A percentile compares a stretch with the other conserved stretches of the same genome.
These are phyloP conservation scores for Crotalaria pallida DNA, from an alignment of 306 rosid genomes.

Conservation along the genomic window DNA sequence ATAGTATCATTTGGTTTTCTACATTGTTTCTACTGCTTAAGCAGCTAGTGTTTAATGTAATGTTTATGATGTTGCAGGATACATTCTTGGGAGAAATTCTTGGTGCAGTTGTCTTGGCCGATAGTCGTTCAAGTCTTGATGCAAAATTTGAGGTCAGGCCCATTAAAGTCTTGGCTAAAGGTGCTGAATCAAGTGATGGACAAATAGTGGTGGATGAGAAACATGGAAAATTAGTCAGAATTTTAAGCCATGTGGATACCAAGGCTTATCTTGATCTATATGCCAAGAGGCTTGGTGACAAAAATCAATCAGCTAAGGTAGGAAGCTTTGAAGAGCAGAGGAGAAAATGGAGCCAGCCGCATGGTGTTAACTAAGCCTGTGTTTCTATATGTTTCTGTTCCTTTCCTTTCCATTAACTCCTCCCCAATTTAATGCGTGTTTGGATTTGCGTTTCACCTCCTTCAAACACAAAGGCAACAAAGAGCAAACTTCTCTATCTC, in stretches of 20 bases:
- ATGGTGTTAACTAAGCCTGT: no score
- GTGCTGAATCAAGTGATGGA: conserved; percentile 60
- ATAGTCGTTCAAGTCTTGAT: conserved; percentile 26
- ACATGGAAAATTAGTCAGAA: conserved; percentile 49
- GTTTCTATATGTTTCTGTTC: no score
- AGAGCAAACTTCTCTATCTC: no score
- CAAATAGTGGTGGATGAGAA: conserved; percentile 36
- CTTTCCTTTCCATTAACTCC: no score
- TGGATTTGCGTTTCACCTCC: no score
- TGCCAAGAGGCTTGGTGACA: conserved; percentile 48
- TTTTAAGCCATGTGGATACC: conserved; percentile 44
- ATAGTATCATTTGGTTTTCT: neutral
- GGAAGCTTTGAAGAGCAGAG: conserved; percentile 67
- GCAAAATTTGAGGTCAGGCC: conserved; percentile 35
- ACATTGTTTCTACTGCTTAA: neutral
- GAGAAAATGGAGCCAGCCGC: no score
- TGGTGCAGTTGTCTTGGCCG: conserved; percentile 50
- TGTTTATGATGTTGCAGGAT: conserved; percentile 40
- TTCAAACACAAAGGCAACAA: no score
- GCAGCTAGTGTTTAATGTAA: neutral
- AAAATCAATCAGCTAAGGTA: conserved; percentile 57
- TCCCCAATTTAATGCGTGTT: no score
- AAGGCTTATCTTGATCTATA: conserved; percentile 36
- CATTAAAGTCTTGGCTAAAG: conserved; percentile 50
- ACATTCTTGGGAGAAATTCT: conserved; percentile 74